phyloP scores from a whole-genome alignment of 441 rosid species.

The Geranium incanum region DNA sequence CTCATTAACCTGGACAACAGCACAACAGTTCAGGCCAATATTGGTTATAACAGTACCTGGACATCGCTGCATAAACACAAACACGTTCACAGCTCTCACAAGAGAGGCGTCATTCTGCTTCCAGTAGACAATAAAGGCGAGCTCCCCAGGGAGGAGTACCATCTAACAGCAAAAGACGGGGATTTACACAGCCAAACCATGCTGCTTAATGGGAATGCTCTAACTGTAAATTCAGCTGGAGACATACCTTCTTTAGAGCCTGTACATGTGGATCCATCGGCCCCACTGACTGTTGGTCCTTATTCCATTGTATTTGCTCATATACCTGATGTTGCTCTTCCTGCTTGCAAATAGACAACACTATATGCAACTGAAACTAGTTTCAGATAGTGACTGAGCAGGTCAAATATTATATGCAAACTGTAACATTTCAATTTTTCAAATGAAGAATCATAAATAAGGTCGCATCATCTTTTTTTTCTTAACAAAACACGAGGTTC shows the following conservation, averaged over 20 bases:
- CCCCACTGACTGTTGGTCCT: slow-evolving; percentile 52
- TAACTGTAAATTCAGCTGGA: slow-evolving; percentile 54
- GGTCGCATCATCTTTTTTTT: neutral
- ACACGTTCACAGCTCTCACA: slow-evolving; percentile 21
- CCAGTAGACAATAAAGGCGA: slow-evolving; percentile 24
- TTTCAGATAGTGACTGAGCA: slow-evolving; percentile 26
- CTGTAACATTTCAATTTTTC: neutral
- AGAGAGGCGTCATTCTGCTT: slow-evolving; percentile 17
- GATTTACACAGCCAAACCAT: slow-evolving; percentile 69
- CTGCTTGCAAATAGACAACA: slow-evolving; percentile 46
- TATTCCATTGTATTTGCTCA: slow-evolving; percentile 69
- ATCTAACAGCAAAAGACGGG: slow-evolving; percentile 67
- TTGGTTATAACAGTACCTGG: slow-evolving; percentile 36
- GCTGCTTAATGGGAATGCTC: slow-evolving; percentile 63
- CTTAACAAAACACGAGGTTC: too few relatives aligned
- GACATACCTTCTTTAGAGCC: slow-evolving; percentile 64
- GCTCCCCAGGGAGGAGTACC: slow-evolving; percentile 68
- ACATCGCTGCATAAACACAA: slow-evolving; percentile 26
- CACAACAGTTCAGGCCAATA: slow-evolving; percentile 39
- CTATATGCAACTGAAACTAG: slow-evolving; percentile 26
- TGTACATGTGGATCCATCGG: slow-evolving; percentile 34
- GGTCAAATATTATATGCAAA: slow-evolving; percentile 23
- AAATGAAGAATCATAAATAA: neutral
- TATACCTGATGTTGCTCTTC: slow-evolving; percentile 42
- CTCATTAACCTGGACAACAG: slow-evolving; percentile 65